A percentile compares a stretch with the other conserved stretches of the same genome.
Evolutionary conservation across 192 early-diverging fungal genomes (phyloP).

Genomic region (Paraglomus occultum): DNA sequence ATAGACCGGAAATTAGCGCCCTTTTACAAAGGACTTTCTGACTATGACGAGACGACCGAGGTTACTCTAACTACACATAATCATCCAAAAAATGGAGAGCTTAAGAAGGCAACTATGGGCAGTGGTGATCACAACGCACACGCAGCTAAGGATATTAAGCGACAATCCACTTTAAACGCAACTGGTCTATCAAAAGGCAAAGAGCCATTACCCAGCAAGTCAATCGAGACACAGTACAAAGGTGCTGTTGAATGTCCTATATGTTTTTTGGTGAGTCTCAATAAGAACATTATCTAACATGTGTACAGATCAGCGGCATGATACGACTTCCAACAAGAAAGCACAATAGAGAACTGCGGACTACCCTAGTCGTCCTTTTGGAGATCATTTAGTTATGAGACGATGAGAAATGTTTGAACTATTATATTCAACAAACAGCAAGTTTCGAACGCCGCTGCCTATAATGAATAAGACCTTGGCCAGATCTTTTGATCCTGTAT

Average conservation of each 20-base stretch:
- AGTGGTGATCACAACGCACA: neutral
- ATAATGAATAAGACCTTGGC: conserved; percentile 1
- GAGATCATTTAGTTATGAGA: neutral
- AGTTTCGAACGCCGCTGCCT: neutral
- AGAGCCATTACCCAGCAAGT: conserved; percentile 19
- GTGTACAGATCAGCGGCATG: too few species aligned
- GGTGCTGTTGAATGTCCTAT: conserved; percentile 90
- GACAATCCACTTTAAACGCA: conserved; percentile 22
- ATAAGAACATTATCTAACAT: too few species aligned
- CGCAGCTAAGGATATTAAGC: conserved; percentile 23
- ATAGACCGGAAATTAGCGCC: conserved; percentile 72
- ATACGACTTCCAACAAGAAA: too few species aligned
- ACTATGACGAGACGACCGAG: conserved; percentile 50
- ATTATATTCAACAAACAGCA: neutral
- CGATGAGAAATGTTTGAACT: neutral
- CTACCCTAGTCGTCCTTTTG: neutral
- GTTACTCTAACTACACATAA: conserved; percentile 25
- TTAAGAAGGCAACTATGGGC: conserved; percentile 32
- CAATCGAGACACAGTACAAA: conserved; percentile 46
- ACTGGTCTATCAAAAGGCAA: conserved; percentile 29
- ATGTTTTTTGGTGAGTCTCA: conserved; percentile 77
- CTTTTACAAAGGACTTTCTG: conserved; percentile 82
- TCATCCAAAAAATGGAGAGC: conserved; percentile 29
- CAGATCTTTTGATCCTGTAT: neutral
- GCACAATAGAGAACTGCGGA: too few species aligned